A percentile compares a stretch with the other conserved stretches of the same genome.
Conservation (phyloP, 257 asterid genomes). For the Solanum ossicruentum region DNA sequence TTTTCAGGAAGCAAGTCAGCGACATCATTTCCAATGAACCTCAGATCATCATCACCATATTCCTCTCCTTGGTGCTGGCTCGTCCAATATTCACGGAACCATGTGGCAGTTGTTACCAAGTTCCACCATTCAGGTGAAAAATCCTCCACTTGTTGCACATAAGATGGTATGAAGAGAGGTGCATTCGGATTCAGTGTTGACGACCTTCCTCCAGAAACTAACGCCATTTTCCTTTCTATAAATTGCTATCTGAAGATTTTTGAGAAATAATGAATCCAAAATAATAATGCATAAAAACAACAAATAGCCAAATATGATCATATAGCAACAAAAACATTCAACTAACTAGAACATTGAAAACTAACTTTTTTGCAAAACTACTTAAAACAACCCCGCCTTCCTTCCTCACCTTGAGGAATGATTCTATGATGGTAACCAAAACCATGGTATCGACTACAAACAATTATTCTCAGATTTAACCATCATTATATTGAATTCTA, state of each 20-base stretch:
- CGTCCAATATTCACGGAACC: conserved; percentile 79
- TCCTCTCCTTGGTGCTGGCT: conserved; percentile 60
- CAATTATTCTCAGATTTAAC: neutral
- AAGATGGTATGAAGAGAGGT: conserved; percentile 66
- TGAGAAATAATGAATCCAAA: neutral
- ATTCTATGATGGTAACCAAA: neutral
- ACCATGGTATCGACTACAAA: neutral
- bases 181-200: conserved; percentile 85
- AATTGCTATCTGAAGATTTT: neutral
- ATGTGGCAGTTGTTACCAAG: conserved; percentile 65
- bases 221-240: conserved; percentile 34
- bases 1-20: conserved; percentile 55
- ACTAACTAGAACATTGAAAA: neutral
- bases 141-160: conserved; percentile 86
- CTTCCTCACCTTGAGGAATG: neutral
- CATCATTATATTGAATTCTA: neutral
- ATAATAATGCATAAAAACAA: neutral
- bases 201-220: conserved; percentile 75
- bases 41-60: conserved; percentile 19
- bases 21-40: conserved; percentile 16
- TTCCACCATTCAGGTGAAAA: conserved; percentile 97
- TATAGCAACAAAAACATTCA: neutral
- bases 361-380: neutral
- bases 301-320: neutral
- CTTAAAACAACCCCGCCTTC: neutral